Evolutionary conservation across 495 filamentous ascomycete species (phyloP).

Genomic region (Lasiosphaeris hirsuta): DNA sequence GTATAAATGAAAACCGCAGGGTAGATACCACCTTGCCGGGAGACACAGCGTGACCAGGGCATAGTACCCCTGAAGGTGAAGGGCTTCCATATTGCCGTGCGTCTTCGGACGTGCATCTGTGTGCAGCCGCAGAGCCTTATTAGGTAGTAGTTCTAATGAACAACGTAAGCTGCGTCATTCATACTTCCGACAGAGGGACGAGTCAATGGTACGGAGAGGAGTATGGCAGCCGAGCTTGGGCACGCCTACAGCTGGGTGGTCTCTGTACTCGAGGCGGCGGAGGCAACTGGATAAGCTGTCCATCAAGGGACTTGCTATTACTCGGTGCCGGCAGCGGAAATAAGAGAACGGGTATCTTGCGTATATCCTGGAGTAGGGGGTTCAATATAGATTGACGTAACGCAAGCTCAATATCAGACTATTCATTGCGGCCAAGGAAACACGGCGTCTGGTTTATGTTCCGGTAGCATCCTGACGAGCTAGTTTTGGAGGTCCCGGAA

Average conservation of each 20-base stretch:
- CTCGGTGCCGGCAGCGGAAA: background rate
- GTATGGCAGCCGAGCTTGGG: too few relatives aligned
- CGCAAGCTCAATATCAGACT: conserved; percentile 21
- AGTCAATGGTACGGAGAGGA: too few relatives aligned
- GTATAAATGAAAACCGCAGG: conserved; percentile 26
- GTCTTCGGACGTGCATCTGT: conserved; percentile 7
- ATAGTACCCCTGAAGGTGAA: conserved; percentile 8
- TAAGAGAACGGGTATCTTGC: background rate
- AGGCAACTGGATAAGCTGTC: too few relatives aligned
- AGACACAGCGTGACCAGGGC: conserved; percentile 7
- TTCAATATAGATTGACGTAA: conserved; percentile 14
- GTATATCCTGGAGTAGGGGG: background rate
- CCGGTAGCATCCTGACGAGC: conserved; percentile 7
- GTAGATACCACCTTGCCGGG: conserved; percentile 21
- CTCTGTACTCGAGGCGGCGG: too few relatives aligned
- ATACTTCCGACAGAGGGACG: too few relatives aligned
- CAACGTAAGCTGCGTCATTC: too few relatives aligned
- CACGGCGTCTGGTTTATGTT: background rate
- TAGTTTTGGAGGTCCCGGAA: background rate
- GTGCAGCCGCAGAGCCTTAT: conserved; percentile 9
- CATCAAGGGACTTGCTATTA: too few relatives aligned
- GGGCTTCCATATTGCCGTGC: conserved; percentile 20
- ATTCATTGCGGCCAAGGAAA: background rate
- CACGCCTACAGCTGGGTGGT: too few relatives aligned
- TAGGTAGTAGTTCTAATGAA: conserved; percentile 4